phyloP scores from a whole-genome alignment of 164 flowering plant genomes.

The Santalum album region DNA sequence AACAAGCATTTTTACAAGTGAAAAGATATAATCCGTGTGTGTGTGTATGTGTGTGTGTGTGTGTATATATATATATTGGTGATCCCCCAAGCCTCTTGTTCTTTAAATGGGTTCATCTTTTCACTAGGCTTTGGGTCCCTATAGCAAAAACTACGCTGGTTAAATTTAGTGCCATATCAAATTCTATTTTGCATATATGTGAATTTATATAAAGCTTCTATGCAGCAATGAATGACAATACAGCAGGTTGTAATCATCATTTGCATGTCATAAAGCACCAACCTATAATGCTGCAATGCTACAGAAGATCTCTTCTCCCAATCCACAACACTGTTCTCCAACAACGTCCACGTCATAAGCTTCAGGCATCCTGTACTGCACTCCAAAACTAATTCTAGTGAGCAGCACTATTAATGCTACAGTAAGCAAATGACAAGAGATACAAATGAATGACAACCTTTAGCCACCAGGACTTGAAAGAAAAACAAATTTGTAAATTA shows the following conservation, averaged over 20 bases:
- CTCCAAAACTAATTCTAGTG: slow-evolving; percentile 8
- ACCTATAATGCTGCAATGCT: slow-evolving; percentile 84
- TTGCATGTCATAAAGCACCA: slow-evolving; percentile 7
- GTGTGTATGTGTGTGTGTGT: too few relatives aligned
- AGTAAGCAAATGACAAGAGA: too few relatives aligned
- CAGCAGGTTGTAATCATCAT: background rate
- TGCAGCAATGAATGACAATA: too few relatives aligned
- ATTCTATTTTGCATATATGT: background rate
- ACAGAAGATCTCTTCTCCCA: slow-evolving; percentile 93
- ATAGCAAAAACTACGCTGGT: too few relatives aligned
- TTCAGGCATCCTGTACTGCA: slow-evolving; percentile 96
- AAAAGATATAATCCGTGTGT: too few relatives aligned
- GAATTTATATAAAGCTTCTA: background rate
- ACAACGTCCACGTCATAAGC: slow-evolving; percentile 92
- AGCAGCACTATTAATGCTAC: too few relatives aligned
- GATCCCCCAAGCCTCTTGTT: slow-evolving; percentile 99
- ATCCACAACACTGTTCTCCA: slow-evolving; percentile 72
- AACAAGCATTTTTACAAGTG: background rate
- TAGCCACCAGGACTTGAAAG: too few relatives aligned
- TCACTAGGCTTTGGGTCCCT: slow-evolving; percentile 64
- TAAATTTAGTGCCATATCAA: background rate
- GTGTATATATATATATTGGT: slow-evolving; percentile 64
- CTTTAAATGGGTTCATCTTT: slow-evolving; percentile 98
- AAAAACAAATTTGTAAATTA: slow-evolving; percentile 16
- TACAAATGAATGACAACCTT: too few relatives aligned